phyloP scores from a whole-genome alignment of 495 filamentous ascomycete genomes.

The Tetracladium marchalianum region DNA sequence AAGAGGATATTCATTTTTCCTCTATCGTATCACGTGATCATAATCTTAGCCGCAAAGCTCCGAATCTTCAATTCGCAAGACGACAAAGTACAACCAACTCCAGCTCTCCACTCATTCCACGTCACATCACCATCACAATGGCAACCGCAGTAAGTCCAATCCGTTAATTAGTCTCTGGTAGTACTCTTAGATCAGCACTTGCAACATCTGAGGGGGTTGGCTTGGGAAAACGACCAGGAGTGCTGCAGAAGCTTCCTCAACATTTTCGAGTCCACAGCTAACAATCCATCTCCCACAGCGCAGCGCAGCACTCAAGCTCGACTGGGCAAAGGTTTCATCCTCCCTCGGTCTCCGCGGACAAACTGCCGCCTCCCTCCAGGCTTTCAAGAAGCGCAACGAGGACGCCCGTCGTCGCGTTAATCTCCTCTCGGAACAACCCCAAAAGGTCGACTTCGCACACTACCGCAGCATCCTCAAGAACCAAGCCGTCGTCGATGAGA shows the following conservation, averaged over 20 bases:
- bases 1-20: no score
- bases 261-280: constrained; percentile 8
- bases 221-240: not conserved
- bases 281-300: constrained; percentile 47
- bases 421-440: constrained; percentile 65
- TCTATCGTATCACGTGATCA: constrained; percentile 11
- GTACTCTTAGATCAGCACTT: not conserved
- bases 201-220: not conserved
- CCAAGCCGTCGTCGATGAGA: constrained; percentile 85
- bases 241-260: not conserved
- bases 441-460: constrained; percentile 80
- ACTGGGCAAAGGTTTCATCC: constrained; percentile 86
- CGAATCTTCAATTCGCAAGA: constrained; percentile 7
- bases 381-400: constrained; percentile 99
- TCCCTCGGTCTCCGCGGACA: constrained; percentile 93
- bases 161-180: constrained; percentile 14
- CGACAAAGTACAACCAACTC: constrained; percentile 17
- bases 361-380: constrained; percentile 77
- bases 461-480: constrained; percentile 93
- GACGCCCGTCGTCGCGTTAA: constrained; percentile 90
- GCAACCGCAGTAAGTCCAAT: constrained; percentile 71
- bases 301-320: constrained; percentile 97
- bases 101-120: constrained; percentile 35
- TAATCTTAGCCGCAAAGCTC: not conserved
- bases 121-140: constrained; percentile 54